phyloP scores from a whole-genome alignment of 2,329 filamentous ascomycete species.

The Chaetomiaceae sp. region DNA sequence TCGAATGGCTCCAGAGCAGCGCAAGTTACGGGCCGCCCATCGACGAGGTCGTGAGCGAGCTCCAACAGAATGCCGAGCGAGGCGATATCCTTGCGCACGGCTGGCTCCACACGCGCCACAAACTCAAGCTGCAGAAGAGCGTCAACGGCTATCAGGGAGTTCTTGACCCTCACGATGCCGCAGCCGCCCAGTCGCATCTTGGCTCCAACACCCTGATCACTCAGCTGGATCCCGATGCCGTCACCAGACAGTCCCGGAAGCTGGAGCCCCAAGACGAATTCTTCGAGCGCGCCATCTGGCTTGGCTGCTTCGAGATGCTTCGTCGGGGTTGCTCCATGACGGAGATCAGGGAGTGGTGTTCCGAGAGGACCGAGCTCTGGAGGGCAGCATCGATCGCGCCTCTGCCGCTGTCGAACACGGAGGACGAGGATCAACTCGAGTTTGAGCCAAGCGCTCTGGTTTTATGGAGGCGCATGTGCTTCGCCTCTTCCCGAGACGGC shows the following conservation, averaged over 20 bases:
- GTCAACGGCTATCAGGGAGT: slow-evolving; percentile 63
- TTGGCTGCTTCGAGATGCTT: slow-evolving; percentile 90
- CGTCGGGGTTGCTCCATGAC: slow-evolving; percentile 72
- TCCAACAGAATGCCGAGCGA: slow-evolving; percentile 71
- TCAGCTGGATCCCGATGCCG: slow-evolving; percentile 86
- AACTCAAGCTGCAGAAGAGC: slow-evolving; percentile 86
- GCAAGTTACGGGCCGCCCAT: slow-evolving; percentile 68
- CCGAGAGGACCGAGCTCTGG: slow-evolving; percentile 83
- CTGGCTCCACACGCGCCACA: slow-evolving; percentile 86
- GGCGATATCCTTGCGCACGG: slow-evolving; percentile 81
- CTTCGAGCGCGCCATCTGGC: slow-evolving; percentile 87
- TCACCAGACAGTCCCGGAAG: slow-evolving; percentile 70
- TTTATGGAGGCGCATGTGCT: slow-evolving; percentile 78
- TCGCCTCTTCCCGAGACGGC: slow-evolving; percentile 63
- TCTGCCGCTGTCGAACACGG: slow-evolving; percentile 54
- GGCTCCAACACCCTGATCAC: slow-evolving; percentile 65
- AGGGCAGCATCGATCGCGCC: slow-evolving; percentile 78
- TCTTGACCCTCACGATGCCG: slow-evolving; percentile 58
- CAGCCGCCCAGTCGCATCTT: slow-evolving; percentile 51
- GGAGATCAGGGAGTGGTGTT: slow-evolving; percentile 79
- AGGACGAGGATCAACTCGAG: slow-evolving; percentile 39
- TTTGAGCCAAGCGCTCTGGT: slow-evolving; percentile 45
- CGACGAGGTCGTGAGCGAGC: slow-evolving; percentile 68
- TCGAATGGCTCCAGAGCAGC: slow-evolving; percentile 82
- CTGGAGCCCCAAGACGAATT: slow-evolving; percentile 80